Conservation (phyloP, 768 basidiomycete species). For the Psilocybe subaeruginosa region DNA sequence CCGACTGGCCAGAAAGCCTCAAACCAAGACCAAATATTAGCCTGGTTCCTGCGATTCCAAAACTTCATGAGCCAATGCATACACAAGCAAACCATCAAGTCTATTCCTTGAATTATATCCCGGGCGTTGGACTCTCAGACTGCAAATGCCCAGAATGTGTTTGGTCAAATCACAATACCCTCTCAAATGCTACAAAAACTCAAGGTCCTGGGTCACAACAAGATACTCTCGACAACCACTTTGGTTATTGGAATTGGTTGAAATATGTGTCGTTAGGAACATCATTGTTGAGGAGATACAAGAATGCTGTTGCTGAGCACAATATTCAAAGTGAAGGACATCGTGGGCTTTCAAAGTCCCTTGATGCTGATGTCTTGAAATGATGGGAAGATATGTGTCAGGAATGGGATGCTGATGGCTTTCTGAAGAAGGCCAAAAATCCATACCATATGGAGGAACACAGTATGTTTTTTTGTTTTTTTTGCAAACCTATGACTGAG, state of each 20-base stretch:
- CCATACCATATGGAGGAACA: constrained; percentile 7
- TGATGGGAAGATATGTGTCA: constrained; percentile 11
- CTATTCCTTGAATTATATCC: constrained; percentile 30
- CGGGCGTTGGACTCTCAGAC: constrained; percentile 28
- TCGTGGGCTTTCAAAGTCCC: constrained; percentile 3
- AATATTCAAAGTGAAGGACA: constrained; percentile 11
- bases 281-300: constrained; percentile 4
- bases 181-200: constrained; percentile 14
- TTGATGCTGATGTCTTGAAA: not conserved
- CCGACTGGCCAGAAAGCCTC: no score
- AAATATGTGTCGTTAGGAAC: constrained; percentile 10
- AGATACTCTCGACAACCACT: constrained; percentile 14
- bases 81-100: constrained; percentile 18
- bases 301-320: constrained; percentile 4
- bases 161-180: constrained; percentile 7
- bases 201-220: constrained; percentile 16
- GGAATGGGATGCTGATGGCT: constrained; percentile 11
- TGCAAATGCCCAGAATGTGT: constrained; percentile 32
- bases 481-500: not conserved
- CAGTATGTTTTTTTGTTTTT: constrained; percentile 1
- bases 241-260: constrained; percentile 14
- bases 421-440: constrained; percentile 12
- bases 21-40: no score
- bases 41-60: no score
- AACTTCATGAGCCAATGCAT: no score